Conservation (phyloP, 495 filamentous ascomycete species). For the Neurospora sp. region DNA sequence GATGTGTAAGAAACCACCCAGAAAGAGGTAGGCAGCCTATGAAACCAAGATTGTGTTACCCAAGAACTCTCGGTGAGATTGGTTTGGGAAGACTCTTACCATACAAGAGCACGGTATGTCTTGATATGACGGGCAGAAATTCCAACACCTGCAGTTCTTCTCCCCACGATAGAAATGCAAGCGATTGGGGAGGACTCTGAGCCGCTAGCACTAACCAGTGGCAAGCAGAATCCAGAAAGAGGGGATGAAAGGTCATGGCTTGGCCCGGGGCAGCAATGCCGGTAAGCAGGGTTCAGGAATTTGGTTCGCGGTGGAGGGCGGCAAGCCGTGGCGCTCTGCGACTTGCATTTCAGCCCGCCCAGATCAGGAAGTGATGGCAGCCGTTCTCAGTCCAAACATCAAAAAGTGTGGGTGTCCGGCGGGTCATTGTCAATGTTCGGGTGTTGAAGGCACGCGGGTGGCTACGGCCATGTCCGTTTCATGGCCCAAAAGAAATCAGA, state of each 20-base stretch:
- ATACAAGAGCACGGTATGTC: background rate
- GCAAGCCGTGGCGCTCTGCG: constrained; percentile 4
- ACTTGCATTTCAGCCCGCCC: constrained; percentile 13
- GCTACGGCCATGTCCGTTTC: background rate
- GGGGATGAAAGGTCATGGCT: background rate
- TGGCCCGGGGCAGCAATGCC: background rate
- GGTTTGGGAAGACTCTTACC: background rate
- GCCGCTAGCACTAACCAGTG: background rate
- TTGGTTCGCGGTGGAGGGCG: background rate
- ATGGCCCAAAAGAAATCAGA: background rate
- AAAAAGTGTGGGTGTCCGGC: background rate
- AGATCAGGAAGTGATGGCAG: constrained; percentile 6
- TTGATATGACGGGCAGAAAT: background rate
- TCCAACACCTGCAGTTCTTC: background rate
- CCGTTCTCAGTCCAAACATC: background rate
- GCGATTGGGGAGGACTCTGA: background rate
- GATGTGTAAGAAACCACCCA: background rate
- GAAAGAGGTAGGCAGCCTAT: background rate
- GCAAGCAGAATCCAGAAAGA: background rate
- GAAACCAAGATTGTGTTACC: background rate
- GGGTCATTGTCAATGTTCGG: background rate
- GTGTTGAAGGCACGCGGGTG: background rate
- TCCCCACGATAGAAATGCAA: background rate
- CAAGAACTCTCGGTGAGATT: background rate
- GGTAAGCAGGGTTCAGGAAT: background rate